A percentile compares a stretch with the other conserved stretches of the same genome.
Evolutionary conservation across 2,329 filamentous ascomycete genomes (phyloP).

Genomic region (Metarhizium sp.): DNA sequence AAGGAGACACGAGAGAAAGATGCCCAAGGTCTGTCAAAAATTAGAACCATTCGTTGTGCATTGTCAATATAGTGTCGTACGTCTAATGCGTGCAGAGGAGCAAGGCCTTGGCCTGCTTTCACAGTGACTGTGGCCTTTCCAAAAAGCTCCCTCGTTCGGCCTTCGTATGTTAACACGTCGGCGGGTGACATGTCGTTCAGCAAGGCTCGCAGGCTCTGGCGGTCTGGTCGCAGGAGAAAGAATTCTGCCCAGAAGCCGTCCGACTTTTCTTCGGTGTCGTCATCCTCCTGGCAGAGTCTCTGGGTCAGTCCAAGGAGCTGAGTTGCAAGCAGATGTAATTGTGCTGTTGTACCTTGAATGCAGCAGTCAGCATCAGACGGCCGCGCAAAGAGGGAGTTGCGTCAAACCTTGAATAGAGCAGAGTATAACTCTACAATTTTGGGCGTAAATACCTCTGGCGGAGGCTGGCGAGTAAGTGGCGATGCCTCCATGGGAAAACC

Average conservation of each 20-base stretch:
- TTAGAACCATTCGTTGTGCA: constrained; percentile 7
- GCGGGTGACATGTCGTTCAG: constrained; percentile 63
- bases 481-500: constrained; percentile 67
- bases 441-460: constrained; percentile 83
- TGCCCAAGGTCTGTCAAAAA: constrained; percentile 65
- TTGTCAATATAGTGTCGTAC: constrained; percentile 40
- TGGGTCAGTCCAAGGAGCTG: constrained; percentile 19
- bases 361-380: background rate
- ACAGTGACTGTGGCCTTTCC: constrained; percentile 60
- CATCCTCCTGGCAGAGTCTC: constrained; percentile 35
- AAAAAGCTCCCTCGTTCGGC: constrained; percentile 73
- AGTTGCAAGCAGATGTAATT: constrained; percentile 4
- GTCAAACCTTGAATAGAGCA: constrained; percentile 62
- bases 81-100: constrained; percentile 75
- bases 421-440: constrained; percentile 92
- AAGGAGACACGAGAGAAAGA: constrained; percentile 74
- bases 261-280: constrained; percentile 58
- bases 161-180: constrained; percentile 67
- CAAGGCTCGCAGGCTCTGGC: constrained; percentile 54
- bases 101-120: constrained; percentile 48
- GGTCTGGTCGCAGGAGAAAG: constrained; percentile 80
- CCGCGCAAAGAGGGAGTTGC: constrained; percentile 2
- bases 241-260: constrained; percentile 96
- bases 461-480: constrained; percentile 84
- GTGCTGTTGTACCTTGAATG: constrained; percentile 16